phyloP scores from a whole-genome alignment of 225 moss, liverwort and hornwort species.

The Asterella californica region DNA sequence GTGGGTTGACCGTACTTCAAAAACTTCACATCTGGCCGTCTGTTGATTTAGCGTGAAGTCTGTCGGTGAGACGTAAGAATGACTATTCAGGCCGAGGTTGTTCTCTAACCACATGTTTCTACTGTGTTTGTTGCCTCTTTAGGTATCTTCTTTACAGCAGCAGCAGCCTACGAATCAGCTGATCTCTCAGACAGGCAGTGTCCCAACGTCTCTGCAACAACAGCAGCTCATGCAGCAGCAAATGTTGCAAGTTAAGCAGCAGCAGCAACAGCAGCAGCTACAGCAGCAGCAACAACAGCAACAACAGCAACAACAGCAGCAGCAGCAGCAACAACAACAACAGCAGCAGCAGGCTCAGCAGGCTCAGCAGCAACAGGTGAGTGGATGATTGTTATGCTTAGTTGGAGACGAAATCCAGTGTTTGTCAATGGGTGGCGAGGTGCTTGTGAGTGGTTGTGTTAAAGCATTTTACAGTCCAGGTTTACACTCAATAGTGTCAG shows the following conservation, averaged over 20 bases:
- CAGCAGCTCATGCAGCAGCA: constrained; percentile 37
- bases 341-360: constrained; percentile 22
- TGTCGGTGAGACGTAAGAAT: neutral
- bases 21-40: too few species aligned
- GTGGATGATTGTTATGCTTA: neutral
- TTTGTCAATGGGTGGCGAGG: too few species aligned
- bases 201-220: constrained; percentile 25
- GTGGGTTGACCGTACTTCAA: neutral
- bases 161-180: constrained; percentile 40
- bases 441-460: too few species aligned
- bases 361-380: constrained; percentile 16
- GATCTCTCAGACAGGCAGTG: constrained; percentile 35
- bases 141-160: constrained; percentile 33
- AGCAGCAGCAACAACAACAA: constrained; percentile 33
- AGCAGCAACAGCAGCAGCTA: constrained; percentile 30
- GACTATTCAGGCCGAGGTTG: neutral
- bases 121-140: neutral
- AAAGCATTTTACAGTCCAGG: too few species aligned
- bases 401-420: too few species aligned
- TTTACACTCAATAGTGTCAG: too few species aligned
- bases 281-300: constrained; percentile 35
- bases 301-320: constrained; percentile 29
- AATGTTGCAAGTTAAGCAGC: constrained; percentile 22
- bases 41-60: too few species aligned
- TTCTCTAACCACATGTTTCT: too few species aligned